Conservation (phyloP, 805 yeast genomes). For the Myxozyma kluyveri region DNA sequence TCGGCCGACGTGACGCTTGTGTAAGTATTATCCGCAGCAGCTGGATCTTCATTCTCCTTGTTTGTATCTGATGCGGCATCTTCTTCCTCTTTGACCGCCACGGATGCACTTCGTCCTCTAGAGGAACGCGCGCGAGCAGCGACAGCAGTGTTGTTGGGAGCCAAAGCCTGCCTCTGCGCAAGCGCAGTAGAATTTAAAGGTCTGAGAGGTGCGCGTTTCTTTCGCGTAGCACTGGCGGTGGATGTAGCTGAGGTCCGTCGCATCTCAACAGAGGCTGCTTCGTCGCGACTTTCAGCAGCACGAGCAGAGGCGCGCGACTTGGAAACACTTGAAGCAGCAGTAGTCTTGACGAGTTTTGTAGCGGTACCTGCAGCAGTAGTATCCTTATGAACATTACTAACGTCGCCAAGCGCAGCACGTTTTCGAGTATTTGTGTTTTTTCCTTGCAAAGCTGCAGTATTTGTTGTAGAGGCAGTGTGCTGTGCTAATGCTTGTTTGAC, state of each 20-base stretch:
- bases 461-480: not conserved
- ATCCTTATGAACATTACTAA: slow-evolving; percentile 36
- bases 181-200: slow-evolving; percentile 5
- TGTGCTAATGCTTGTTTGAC: not conserved
- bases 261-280: not conserved
- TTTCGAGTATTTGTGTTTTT: slow-evolving; percentile 30
- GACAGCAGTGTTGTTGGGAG: no score
- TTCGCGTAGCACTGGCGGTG: slow-evolving; percentile 6
- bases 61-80: slow-evolving; percentile 18
- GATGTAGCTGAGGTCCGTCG: slow-evolving; percentile 2
- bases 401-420: slow-evolving; percentile 40
- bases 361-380: slow-evolving; percentile 12
- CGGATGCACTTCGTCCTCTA: not conserved
- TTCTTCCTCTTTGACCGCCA: slow-evolving; percentile 9
- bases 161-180: slow-evolving; percentile 7
- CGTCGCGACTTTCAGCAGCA: not conserved
- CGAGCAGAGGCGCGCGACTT: slow-evolving; percentile 13
- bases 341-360: slow-evolving; percentile 21
- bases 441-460: slow-evolving; percentile 7
- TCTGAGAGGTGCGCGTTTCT: slow-evolving; percentile 21
- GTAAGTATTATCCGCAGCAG: not conserved
- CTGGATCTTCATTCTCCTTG: slow-evolving; percentile 27
- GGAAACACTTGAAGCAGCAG: slow-evolving; percentile 13
- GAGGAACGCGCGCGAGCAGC: not conserved
- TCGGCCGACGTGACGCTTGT: slow-evolving; percentile 2